A percentile compares a stretch with the other conserved stretches of the same genome.
These are phyloP conservation scores for Lactifluus hygrophoroides DNA, from an alignment of 768 basidiomycete species.

Conservation along the genomic window DNA sequence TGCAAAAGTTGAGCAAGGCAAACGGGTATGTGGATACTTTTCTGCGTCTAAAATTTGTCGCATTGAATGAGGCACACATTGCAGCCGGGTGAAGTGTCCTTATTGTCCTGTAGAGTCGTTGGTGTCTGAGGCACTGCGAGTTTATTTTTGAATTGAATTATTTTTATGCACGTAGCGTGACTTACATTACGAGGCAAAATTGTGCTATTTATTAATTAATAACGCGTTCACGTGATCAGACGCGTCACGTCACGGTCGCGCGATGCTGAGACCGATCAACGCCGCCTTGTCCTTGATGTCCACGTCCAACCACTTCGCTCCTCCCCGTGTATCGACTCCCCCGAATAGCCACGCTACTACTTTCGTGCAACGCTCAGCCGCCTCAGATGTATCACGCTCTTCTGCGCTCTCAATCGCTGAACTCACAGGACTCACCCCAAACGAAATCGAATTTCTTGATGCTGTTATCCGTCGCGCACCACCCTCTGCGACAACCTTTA, in stretches of 20 bases:
- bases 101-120: constrained; percentile 85
- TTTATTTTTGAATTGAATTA: constrained; percentile 52
- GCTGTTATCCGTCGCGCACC: constrained; percentile 64
- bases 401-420: constrained; percentile 21
- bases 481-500: constrained; percentile 61
- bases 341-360: constrained; percentile 13
- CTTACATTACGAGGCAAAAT: neutral
- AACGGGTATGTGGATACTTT: constrained; percentile 40
- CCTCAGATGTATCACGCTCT: constrained; percentile 23
- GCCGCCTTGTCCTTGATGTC: neutral
- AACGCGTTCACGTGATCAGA: constrained; percentile 6
- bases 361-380: constrained; percentile 20
- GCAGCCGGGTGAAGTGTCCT: constrained; percentile 89
- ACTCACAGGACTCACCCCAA: constrained; percentile 26
- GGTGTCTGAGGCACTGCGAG: constrained; percentile 45
- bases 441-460: constrained; percentile 66
- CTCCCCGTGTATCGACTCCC: constrained; percentile 27
- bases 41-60: constrained; percentile 30
- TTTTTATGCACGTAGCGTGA: neutral
- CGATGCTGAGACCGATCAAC: neutral
- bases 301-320: constrained; percentile 30
- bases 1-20: constrained; percentile 82
- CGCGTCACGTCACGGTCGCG: neutral
- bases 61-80: constrained; percentile 79
- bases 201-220: neutral